phyloP scores from a whole-genome alignment of 352 stramenopile species.

The Phytophthora fragariae region DNA sequence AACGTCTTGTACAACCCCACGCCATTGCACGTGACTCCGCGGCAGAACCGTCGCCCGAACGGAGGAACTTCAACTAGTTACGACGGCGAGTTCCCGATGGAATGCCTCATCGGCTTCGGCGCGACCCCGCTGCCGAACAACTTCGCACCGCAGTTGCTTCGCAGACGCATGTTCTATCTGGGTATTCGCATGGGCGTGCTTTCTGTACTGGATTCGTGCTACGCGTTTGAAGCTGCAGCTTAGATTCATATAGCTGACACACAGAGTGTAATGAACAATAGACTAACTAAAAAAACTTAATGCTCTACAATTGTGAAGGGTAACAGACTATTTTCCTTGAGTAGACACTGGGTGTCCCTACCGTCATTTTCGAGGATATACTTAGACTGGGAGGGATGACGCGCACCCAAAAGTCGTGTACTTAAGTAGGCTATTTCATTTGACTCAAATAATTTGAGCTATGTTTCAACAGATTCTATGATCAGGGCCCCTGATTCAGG shows the following conservation, averaged over 20 bases:
- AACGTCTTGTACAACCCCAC: slow-evolving; percentile 54
- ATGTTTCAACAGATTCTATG: too few species aligned
- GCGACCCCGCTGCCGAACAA: slow-evolving; percentile 38
- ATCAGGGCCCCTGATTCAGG: too few species aligned
- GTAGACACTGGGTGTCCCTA: too few species aligned
- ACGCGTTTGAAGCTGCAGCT: slow-evolving; percentile 7
- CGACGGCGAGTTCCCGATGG: slow-evolving; percentile 35
- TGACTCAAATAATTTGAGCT: too few species aligned
- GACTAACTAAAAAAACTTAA: background rate
- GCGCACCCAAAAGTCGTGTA: too few species aligned
- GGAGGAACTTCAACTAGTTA: slow-evolving; percentile 27
- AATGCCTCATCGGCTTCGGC: slow-evolving; percentile 56
- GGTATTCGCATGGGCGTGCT: slow-evolving; percentile 41
- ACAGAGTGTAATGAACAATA: background rate
- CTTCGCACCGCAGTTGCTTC: slow-evolving; percentile 45
- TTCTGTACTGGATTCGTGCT: slow-evolving; percentile 43
- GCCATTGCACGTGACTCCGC: slow-evolving; percentile 50
- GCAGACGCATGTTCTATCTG: slow-evolving; percentile 50
- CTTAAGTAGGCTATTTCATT: too few species aligned
- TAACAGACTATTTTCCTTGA: too few species aligned
- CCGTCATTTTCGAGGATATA: too few species aligned
- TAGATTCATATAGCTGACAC: slow-evolving; percentile 9
- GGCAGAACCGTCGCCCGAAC: slow-evolving; percentile 37
- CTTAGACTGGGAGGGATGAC: too few species aligned
- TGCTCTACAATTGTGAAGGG: too few species aligned